These are phyloP conservation scores for Graphiopsis chlorocephala DNA, from an alignment of 2,329 filamentous ascomycete genomes.

Conservation along the genomic window DNA sequence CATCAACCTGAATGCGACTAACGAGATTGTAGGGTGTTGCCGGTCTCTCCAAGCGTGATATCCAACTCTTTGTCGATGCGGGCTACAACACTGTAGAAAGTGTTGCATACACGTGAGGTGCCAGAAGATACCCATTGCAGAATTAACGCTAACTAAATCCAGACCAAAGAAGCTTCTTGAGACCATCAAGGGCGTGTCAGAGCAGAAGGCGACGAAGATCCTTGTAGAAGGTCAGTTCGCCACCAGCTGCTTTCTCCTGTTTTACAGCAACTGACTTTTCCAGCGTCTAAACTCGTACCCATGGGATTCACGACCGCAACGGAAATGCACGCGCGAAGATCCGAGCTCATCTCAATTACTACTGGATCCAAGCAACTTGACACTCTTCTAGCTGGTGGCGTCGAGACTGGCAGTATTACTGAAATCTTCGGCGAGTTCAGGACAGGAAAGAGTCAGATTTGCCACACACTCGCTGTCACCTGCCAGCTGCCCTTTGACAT, in stretches of 20 bases:
- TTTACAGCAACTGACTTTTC: constrained; percentile 17
- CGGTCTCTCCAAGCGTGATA: constrained; percentile 90
- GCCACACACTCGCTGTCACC: constrained; percentile 96
- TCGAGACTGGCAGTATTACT: constrained; percentile 96
- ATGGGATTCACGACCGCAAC: constrained; percentile 99
- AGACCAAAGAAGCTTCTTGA: constrained; percentile 73
- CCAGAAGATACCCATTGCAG: neutral
- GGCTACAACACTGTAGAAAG: constrained; percentile 95
- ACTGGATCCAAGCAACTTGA: constrained; percentile 97
- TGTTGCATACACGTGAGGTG: constrained; percentile 79
- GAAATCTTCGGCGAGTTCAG: constrained; percentile 98
- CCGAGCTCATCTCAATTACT: constrained; percentile 95
- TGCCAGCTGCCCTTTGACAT: constrained; percentile 98
- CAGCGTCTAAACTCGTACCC: constrained; percentile 91
- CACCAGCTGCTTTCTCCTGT: neutral
- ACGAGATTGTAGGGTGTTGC: constrained; percentile 66
- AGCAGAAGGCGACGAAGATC: constrained; percentile 91
- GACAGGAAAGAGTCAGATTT: constrained; percentile 98
- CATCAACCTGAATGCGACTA: constrained; percentile 14
- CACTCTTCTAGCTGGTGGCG: constrained; percentile 86
- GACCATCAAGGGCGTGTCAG: constrained; percentile 96
- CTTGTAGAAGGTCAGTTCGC: constrained; percentile 74
- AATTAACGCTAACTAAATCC: neutral
- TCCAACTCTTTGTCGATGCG: constrained; percentile 86
- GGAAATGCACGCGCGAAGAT: constrained; percentile 96